These are phyloP conservation scores for Fistulina hepatica DNA, from an alignment of 1,284 basidiomycete species.

Conservation along the genomic window DNA sequence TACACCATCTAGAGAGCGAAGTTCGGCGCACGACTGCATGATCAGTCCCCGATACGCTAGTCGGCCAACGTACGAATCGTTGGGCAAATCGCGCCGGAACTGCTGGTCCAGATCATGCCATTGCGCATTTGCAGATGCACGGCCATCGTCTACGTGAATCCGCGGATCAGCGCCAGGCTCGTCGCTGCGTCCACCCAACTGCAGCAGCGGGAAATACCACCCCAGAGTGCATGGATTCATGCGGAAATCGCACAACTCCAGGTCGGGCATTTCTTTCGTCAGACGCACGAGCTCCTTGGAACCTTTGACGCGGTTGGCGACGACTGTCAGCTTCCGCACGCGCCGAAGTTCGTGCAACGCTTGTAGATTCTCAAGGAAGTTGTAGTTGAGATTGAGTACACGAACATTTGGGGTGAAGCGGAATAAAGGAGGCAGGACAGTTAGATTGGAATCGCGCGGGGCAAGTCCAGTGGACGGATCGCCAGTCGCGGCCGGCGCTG, in stretches of 20 bases:
- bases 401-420: constrained; percentile 94
- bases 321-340: constrained; percentile 73
- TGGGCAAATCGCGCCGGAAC: constrained; percentile 82
- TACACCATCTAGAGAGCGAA: constrained; percentile 76
- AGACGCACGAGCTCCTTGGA: constrained; percentile 41
- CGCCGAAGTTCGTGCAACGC: constrained; percentile 62
- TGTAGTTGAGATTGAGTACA: constrained; percentile 92
- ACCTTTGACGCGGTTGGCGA: constrained; percentile 69
- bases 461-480: too few species aligned
- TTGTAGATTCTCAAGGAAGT: constrained; percentile 71
- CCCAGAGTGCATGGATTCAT: constrained; percentile 95
- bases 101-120: constrained; percentile 75
- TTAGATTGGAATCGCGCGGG: too few species aligned
- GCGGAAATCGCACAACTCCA: constrained; percentile 52
- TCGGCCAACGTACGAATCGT: constrained; percentile 75
- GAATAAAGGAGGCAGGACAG: constrained; percentile 64
- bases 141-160: constrained; percentile 30
- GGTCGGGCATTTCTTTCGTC: constrained; percentile 72
- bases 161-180: constrained; percentile 57
- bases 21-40: constrained; percentile 58
- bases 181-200: constrained; percentile 43
- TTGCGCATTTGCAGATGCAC: constrained; percentile 25
- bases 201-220: constrained; percentile 83
- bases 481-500: too few species aligned
- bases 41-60: constrained; percentile 81